These are phyloP conservation scores for Omphalotus olearius DNA, from an alignment of 1,284 basidiomycete genomes.

Conservation along the genomic window DNA sequence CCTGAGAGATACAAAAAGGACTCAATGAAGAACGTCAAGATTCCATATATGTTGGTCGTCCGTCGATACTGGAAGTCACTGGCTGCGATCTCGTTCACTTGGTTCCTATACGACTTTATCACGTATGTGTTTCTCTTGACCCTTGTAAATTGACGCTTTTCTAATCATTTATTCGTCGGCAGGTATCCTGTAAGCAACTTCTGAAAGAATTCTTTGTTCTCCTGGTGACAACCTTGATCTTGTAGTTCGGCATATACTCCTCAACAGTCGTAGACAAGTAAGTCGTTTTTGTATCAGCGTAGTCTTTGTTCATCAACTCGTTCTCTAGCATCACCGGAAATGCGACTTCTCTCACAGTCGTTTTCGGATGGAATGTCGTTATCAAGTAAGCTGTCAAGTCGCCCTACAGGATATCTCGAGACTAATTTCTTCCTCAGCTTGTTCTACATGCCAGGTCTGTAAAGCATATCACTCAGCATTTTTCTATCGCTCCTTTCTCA, in stretches of 20 bases:
- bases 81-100: constrained; percentile 65
- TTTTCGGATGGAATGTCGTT: constrained; percentile 76
- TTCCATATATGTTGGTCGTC: constrained; percentile 79
- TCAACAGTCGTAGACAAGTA: constrained; percentile 72
- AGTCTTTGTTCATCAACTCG: background rate
- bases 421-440: background rate
- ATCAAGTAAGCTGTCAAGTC: constrained; percentile 54
- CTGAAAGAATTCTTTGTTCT: background rate
- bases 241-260: constrained; percentile 79
- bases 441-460: constrained; percentile 1
- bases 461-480: background rate
- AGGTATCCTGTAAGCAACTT: background rate
- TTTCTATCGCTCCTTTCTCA: background rate
- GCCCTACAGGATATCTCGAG: too few relatives aligned
- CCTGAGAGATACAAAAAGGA: constrained; percentile 66
- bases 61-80: constrained; percentile 77
- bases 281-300: constrained; percentile 9
- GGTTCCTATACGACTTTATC: constrained; percentile 87
- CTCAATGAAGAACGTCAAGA: constrained; percentile 70
- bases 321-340: constrained; percentile 55
- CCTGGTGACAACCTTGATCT: background rate
- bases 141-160: background rate
- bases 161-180: background rate
- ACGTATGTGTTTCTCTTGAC: constrained; percentile 31
- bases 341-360: constrained; percentile 43